Evolutionary conservation across 768 basidiomycete species (phyloP).

Genomic region (Suillus decipiens): DNA sequence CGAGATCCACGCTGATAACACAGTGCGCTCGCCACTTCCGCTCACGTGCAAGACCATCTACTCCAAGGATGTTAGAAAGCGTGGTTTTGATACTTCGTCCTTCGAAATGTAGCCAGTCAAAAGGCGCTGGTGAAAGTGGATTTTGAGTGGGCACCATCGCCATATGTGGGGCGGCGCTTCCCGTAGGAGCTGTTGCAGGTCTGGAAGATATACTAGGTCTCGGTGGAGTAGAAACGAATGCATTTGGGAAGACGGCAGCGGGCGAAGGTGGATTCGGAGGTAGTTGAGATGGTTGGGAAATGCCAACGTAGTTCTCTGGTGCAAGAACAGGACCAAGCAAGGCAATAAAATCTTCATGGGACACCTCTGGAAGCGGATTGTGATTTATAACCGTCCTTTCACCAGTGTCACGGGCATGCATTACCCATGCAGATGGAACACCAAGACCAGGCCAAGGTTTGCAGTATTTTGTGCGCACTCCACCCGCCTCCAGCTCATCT

Average conservation of each 20-base stretch:
- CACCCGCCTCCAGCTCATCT: slow-evolving; percentile 62
- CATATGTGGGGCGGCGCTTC: slow-evolving; percentile 9
- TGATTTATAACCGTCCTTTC: slow-evolving; percentile 78
- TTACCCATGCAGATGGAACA: slow-evolving; percentile 81
- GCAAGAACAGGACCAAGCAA: slow-evolving; percentile 79
- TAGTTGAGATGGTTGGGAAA: slow-evolving; percentile 18
- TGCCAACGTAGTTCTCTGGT: slow-evolving; percentile 70
- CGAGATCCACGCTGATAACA: slow-evolving; percentile 80
- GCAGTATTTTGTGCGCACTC: slow-evolving; percentile 71
- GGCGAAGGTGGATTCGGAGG: slow-evolving; percentile 28
- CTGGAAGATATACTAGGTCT: slow-evolving; percentile 38
- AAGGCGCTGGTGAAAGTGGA: slow-evolving; percentile 69
- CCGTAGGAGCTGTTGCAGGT: slow-evolving; percentile 29
- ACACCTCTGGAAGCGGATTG: slow-evolving; percentile 84
- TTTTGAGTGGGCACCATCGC: slow-evolving; percentile 37
- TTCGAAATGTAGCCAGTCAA: slow-evolving; percentile 88
- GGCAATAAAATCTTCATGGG: slow-evolving; percentile 84
- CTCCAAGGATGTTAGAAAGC: slow-evolving; percentile 70
- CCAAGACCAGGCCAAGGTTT: slow-evolving; percentile 72
- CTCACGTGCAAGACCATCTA: slow-evolving; percentile 82
- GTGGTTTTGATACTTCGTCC: slow-evolving; percentile 81
- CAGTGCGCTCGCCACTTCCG: slow-evolving; percentile 83
- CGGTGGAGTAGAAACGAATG: slow-evolving; percentile 23
- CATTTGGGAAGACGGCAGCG: slow-evolving; percentile 30
- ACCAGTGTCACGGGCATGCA: slow-evolving; percentile 70